These are phyloP conservation scores for Edaphochlamys debaryana DNA, from an alignment of 139 green algal species.

Conservation along the genomic window DNA sequence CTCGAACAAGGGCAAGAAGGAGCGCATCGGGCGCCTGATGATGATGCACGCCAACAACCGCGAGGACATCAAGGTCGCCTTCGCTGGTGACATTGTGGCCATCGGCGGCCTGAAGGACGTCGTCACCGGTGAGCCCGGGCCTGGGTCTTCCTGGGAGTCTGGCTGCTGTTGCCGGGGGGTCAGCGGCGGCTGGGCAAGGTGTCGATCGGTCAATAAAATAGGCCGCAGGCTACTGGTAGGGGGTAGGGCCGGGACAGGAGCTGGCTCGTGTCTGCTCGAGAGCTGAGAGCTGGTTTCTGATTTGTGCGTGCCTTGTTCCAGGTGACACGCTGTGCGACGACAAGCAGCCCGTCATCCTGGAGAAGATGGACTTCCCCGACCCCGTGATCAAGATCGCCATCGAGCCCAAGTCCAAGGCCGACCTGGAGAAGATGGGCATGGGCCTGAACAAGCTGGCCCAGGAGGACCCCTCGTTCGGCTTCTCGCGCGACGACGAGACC, in stretches of 20 bases:
- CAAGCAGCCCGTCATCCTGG: slow-evolving; percentile 92
- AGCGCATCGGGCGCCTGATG: slow-evolving; percentile 97
- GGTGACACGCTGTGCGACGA: slow-evolving; percentile 97
- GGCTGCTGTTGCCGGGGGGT: too few species aligned
- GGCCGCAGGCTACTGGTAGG: too few species aligned
- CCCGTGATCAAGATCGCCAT: slow-evolving; percentile 99
- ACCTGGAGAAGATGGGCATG: slow-evolving; percentile 95
- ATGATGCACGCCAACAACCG: slow-evolving; percentile 99
- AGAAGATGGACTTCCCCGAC: slow-evolving; percentile 99
- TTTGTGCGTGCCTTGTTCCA: too few species aligned
- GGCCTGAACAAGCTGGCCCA: slow-evolving; percentile 97
- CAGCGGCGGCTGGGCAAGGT: too few species aligned
- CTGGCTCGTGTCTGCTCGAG: too few species aligned
- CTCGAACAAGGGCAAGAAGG: slow-evolving; percentile 96
- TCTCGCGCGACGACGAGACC: slow-evolving; percentile 95
- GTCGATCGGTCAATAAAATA: too few species aligned
- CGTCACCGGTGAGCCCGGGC: slow-evolving; percentile 75
- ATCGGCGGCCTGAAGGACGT: slow-evolving; percentile 97
- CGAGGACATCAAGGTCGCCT: slow-evolving; percentile 93
- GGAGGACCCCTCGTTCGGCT: slow-evolving; percentile 98
- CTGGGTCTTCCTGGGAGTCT: too few species aligned
- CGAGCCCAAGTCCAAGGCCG: slow-evolving; percentile 98
- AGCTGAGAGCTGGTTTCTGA: too few species aligned
- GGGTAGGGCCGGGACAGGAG: too few species aligned
- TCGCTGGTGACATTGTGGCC: slow-evolving; percentile 96